Conservation (phyloP, 2,329 filamentous ascomycete species). For the Aspergillus sclerotialis region DNA sequence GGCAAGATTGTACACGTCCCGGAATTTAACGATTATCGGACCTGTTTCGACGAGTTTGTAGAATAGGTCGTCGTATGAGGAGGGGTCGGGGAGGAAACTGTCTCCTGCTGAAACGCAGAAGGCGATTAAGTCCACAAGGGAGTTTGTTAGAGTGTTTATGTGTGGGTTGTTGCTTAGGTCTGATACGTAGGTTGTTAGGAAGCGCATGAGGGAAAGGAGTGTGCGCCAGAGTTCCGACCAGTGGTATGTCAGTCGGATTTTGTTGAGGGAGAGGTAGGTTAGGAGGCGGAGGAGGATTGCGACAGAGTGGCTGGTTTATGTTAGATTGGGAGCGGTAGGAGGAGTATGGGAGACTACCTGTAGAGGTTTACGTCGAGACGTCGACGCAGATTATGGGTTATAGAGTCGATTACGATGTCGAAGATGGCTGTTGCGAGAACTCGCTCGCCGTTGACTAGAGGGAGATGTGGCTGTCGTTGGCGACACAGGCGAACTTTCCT, state of each 20-base stretch:
- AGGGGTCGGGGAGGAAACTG: constrained; percentile 78
- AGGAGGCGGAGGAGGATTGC: constrained; percentile 77
- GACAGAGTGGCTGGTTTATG: constrained; percentile 53
- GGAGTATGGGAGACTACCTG: constrained; percentile 38
- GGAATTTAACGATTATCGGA: constrained; percentile 73
- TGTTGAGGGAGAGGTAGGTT: constrained; percentile 73
- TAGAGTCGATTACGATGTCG: constrained; percentile 80
- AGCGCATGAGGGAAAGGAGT: constrained; percentile 78
- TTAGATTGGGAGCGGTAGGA: constrained; percentile 1
- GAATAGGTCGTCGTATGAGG: constrained; percentile 91
- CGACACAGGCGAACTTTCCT: constrained; percentile 74
- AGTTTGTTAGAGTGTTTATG: constrained; percentile 67
- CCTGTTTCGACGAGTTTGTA: constrained; percentile 96
- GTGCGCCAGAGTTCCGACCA: constrained; percentile 95
- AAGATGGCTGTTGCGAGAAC: constrained; percentile 69
- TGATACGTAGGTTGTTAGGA: constrained; percentile 76
- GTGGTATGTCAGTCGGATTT: constrained; percentile 78
- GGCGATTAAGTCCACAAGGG: constrained; percentile 74
- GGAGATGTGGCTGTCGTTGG: constrained; percentile 79
- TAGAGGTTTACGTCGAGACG: constrained; percentile 81
- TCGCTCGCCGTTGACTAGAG: constrained; percentile 64
- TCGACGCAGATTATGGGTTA: constrained; percentile 87
- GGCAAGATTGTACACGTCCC: constrained; percentile 60
- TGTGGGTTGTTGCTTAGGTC: constrained; percentile 65
- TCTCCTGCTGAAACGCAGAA: constrained; percentile 81